These are phyloP conservation scores for Andrographis paniculata DNA, from an alignment of 305 asterid genomes.

Conservation along the genomic window DNA sequence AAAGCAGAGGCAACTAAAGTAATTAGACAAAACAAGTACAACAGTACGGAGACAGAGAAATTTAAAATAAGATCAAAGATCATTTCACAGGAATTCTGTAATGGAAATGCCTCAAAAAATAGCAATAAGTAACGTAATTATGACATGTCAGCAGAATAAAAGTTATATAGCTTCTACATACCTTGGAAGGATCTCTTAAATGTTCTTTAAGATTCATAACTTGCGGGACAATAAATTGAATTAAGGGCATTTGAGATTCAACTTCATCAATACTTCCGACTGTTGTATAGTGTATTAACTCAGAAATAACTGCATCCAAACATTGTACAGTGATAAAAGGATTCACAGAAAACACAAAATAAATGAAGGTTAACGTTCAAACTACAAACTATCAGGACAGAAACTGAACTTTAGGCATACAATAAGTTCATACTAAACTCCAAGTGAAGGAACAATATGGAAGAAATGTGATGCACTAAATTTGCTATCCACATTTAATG, in stretches of 20 bases:
- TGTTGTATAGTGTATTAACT: constrained; percentile 83
- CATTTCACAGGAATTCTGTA: constrained; percentile 15
- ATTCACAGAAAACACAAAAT: constrained; percentile 8
- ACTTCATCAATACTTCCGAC: constrained; percentile 60
- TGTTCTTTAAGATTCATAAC: constrained; percentile 81
- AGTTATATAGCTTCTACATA: no score
- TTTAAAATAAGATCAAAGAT: not conserved
- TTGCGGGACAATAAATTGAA: constrained; percentile 87
- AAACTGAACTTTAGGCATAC: not conserved
- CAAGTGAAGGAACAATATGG: not conserved
- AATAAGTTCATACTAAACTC: not conserved
- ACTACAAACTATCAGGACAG: not conserved
- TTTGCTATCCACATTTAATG: constrained; percentile 1
- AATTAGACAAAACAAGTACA: constrained; percentile 12
- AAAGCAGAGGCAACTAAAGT: constrained; percentile 25
- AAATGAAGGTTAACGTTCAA: no score
- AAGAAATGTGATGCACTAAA: constrained; percentile 4
- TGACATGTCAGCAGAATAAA: not conserved
- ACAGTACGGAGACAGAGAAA: constrained; percentile 11
- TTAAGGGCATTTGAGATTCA: constrained; percentile 80
- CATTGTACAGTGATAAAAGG: constrained; percentile 14
- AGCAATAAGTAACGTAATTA: not conserved
- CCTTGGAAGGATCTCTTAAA: constrained; percentile 93
- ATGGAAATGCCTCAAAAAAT: not conserved
- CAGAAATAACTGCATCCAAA: constrained; percentile 79